Conservation (phyloP, 371 early-diverging fungal genomes). For the Apophysomyces variabilis region DNA sequence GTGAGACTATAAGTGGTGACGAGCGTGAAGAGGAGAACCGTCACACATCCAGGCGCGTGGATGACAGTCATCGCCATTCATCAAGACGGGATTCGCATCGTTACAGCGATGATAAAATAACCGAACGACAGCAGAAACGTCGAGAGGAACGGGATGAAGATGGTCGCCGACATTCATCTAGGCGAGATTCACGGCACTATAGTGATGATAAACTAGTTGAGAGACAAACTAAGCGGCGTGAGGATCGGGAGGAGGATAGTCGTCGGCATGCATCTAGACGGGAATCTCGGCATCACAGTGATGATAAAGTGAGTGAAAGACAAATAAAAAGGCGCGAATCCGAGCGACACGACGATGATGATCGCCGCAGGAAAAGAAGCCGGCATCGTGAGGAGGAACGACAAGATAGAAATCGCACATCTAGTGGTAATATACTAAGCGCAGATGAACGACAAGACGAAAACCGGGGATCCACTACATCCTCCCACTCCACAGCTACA, state of each 20-base stretch:
- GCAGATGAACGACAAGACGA: constrained; percentile 7
- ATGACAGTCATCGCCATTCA: constrained; percentile 19
- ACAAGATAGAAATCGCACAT: not conserved
- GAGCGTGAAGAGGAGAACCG: constrained; percentile 2
- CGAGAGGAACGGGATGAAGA: constrained; percentile 1
- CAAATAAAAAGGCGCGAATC: not conserved
- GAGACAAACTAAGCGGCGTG: not conserved
- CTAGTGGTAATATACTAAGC: constrained; percentile 6
- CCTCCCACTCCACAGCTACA: too few relatives aligned
- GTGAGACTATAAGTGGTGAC: constrained; percentile 24
- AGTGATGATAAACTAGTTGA: constrained; percentile 1
- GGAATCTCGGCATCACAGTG: constrained; percentile 5
- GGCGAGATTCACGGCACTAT: constrained; percentile 9
- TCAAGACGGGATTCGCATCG: constrained; percentile 10
- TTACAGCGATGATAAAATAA: not conserved
- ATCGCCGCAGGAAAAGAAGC: constrained; percentile 10
- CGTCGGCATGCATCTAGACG: constrained; percentile 10
- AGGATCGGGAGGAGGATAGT: constrained; percentile 4
- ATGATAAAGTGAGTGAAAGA: constrained; percentile 3
- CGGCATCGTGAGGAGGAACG: constrained; percentile 9
- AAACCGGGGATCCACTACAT: not conserved
- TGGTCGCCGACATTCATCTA: constrained; percentile 12
- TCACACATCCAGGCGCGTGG: not conserved
- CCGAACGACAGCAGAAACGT: not conserved
- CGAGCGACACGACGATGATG: constrained; percentile 13